A percentile compares a stretch with the other conserved stretches of the same genome.
phyloP scores from a whole-genome alignment of 2,329 filamentous ascomycete species.

The Metarhizium album region DNA sequence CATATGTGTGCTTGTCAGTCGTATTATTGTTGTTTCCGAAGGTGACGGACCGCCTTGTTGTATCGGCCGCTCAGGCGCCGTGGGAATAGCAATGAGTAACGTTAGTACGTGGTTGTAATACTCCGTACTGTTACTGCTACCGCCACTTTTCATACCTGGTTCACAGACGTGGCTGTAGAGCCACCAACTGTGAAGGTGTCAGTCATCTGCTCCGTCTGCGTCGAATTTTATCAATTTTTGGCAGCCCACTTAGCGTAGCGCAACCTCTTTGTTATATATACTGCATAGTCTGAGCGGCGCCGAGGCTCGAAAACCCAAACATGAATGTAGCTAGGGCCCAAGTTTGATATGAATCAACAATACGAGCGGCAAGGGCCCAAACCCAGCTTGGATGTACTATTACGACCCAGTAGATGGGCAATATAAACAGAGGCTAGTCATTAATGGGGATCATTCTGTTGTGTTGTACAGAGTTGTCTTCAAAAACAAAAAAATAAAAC shows the following conservation, averaged over 20 bases:
- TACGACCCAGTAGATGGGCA: too few species aligned
- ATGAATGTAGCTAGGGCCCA: too few species aligned
- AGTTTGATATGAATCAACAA: too few species aligned
- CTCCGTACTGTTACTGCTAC: not conserved
- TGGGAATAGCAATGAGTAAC: not conserved
- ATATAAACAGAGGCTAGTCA: not conserved
- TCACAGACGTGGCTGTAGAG: not conserved
- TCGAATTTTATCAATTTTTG: too few species aligned
- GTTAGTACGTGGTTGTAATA: too few species aligned
- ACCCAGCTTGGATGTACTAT: too few species aligned
- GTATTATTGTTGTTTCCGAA: not conserved
- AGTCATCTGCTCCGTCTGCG: not conserved
- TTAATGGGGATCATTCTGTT: not conserved
- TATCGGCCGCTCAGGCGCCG: not conserved
- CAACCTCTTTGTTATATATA: too few species aligned
- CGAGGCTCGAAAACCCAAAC: too few species aligned
- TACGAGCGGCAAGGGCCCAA: too few species aligned
- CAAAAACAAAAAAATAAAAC: not conserved
- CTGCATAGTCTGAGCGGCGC: too few species aligned
- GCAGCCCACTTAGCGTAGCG: too few species aligned
- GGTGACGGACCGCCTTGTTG: not conserved
- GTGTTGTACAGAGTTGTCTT: not conserved
- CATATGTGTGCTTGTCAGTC: not conserved
- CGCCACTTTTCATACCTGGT: too few species aligned
- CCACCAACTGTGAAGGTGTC: not conserved